Percentiles rank a stretch among this genome's conserved stretches.
phyloP scores from a whole-genome alignment of 441 rosid genomes.

The Corymbia calophylla region DNA sequence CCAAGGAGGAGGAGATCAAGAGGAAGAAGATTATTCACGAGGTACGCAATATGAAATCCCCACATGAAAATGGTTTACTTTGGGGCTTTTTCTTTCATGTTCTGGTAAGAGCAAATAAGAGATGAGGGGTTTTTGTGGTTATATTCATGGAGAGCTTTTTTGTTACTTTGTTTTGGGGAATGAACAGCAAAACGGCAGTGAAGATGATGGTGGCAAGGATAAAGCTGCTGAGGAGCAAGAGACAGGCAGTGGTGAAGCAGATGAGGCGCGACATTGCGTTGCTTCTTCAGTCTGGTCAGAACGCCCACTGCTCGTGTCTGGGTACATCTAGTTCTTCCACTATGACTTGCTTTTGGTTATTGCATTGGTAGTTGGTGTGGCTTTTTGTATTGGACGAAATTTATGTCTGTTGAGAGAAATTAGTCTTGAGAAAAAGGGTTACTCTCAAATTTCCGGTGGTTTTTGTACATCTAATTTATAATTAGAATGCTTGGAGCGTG shows the following conservation, averaged over 20 bases:
- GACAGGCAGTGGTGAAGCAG: constrained; percentile 76
- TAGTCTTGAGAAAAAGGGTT: neutral
- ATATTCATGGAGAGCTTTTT: neutral
- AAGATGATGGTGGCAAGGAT: constrained; percentile 87
- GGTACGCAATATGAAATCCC: neutral
- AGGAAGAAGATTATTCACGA: neutral
- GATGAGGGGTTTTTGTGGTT: neutral
- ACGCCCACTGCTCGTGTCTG: constrained; percentile 72
- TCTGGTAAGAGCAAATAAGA: neutral
- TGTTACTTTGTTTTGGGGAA: neutral
- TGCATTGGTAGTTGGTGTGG: neutral
- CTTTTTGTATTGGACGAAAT: neutral
- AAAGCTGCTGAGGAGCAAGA: constrained; percentile 69
- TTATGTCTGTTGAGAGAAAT: neutral
- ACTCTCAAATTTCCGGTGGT: neutral
- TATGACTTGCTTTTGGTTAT: neutral
- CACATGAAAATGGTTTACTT: neutral
- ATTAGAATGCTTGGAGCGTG: neutral
- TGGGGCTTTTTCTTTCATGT: neutral
- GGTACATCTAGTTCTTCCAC: constrained; percentile 1
- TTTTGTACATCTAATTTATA: neutral
- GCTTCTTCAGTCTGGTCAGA: constrained; percentile 84
- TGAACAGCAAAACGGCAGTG: constrained; percentile 69
- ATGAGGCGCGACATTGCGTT: constrained; percentile 78
- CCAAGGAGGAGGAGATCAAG: constrained; percentile 9